phyloP scores from a whole-genome alignment of 2,329 filamentous ascomycete species.

The Botrytis medusae region DNA sequence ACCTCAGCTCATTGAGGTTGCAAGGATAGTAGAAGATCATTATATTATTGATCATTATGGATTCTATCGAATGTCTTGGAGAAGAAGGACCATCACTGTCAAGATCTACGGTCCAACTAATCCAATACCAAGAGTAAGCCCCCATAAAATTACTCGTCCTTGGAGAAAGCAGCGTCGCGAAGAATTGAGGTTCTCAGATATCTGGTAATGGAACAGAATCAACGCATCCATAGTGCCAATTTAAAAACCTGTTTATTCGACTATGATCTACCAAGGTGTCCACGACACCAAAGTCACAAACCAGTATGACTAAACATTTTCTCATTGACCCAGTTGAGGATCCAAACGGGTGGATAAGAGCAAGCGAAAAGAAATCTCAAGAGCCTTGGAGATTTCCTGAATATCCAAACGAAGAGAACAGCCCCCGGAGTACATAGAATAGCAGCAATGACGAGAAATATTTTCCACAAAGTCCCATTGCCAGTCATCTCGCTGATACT shows the following conservation, averaged over 20 bases:
- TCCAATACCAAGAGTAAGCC: not conserved
- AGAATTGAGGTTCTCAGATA: not conserved
- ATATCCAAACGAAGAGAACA: not conserved
- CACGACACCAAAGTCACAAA: not conserved
- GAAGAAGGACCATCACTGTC: not conserved
- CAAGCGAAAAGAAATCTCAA: not conserved
- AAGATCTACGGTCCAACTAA: not conserved
- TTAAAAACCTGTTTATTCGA: not conserved
- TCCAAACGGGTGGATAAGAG: not conserved
- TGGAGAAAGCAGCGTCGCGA: not conserved
- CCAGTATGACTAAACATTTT: not conserved
- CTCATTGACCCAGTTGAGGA: not conserved
- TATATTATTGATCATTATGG: not conserved
- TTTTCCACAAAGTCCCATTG: not conserved
- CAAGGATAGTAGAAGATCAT: not conserved
- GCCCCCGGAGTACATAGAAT: not conserved
- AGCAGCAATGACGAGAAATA: not conserved
- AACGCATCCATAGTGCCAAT: not conserved
- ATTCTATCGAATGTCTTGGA: not conserved
- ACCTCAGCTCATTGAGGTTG: not conserved
- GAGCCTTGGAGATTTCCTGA: not conserved
- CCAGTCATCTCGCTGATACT: constrained; percentile 7
- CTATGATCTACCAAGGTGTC: not conserved
- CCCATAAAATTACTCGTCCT: not conserved
- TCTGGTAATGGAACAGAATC: not conserved